phyloP scores from a whole-genome alignment of 176 grass and related monocot species.

The Lolium rigidum region DNA sequence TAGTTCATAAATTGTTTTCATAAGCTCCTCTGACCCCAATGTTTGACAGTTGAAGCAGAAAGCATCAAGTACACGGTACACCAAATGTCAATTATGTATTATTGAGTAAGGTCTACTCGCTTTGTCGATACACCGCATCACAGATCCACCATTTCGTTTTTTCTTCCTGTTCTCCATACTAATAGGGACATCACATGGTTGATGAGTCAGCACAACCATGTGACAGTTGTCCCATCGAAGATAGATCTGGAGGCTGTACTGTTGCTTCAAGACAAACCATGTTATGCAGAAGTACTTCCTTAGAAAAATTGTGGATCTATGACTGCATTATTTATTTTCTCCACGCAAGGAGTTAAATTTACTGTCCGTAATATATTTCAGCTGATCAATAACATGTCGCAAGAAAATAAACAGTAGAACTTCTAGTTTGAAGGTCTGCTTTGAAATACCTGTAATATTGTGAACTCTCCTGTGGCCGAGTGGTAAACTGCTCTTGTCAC shows the following conservation, averaged over 20 bases:
- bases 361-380: not conserved
- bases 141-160: constrained; percentile 28
- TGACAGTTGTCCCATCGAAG: constrained; percentile 8
- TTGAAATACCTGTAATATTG: not conserved
- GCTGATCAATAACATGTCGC: not conserved
- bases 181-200: constrained; percentile 36
- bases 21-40: not conserved
- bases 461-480: no score
- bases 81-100: constrained; percentile 17
- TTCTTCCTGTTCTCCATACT: constrained; percentile 31
- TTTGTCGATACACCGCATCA: constrained; percentile 46
- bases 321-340: not conserved
- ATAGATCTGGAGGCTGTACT: constrained; percentile 33
- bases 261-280: constrained; percentile 25
- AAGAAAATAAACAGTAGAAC: not conserved
- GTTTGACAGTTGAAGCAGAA: not conserved
- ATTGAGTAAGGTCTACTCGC: not conserved
- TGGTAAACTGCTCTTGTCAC: not conserved
- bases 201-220: constrained; percentile 43
- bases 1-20: not conserved
- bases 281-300: not conserved
- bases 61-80: constrained; percentile 25
- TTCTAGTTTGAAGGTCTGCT: not conserved
- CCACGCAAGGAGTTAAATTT: not conserved
- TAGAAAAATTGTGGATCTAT: not conserved